A percentile compares a stretch with the other conserved stretches of the same genome.
phyloP scores from a whole-genome alignment of 345 rosid genomes.

The Camelina hispida region DNA sequence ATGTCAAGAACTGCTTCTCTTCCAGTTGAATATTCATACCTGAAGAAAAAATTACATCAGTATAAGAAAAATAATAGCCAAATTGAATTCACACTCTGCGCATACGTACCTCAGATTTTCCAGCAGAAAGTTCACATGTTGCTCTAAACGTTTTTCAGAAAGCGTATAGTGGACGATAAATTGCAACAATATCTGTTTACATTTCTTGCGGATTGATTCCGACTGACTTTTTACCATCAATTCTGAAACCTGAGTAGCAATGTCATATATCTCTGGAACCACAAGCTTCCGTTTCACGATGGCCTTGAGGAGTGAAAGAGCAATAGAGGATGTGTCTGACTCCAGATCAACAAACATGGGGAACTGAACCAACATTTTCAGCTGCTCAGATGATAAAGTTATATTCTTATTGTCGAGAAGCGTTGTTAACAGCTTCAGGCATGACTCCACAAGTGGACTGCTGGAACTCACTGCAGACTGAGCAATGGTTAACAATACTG shows the following conservation, averaged over 20 bases:
- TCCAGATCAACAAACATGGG: conserved; percentile 88
- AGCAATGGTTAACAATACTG: conserved; percentile 68
- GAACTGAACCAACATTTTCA: conserved; percentile 68
- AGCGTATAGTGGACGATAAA: conserved; percentile 77
- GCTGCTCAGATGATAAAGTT: conserved; percentile 74
- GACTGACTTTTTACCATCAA: conserved; percentile 85
- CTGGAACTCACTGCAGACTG: conserved; percentile 58
- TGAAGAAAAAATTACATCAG: conserved; percentile 42
- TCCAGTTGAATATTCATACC: conserved; percentile 85
- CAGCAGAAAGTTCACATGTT: conserved; percentile 71
- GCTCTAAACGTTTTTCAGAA: conserved; percentile 62
- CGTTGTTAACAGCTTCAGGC: conserved; percentile 77
- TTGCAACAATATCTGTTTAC: conserved; percentile 74
- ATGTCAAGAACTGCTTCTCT: conserved; percentile 90
- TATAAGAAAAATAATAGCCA: conserved; percentile 23
- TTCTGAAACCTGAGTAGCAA: conserved; percentile 64
- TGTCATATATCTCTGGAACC: conserved; percentile 87
- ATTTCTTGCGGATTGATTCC: conserved; percentile 72
- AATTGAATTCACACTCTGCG: neutral
- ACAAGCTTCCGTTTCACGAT: conserved; percentile 76
- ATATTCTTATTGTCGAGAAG: conserved; percentile 65
- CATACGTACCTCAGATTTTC: conserved; percentile 69
- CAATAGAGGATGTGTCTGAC: conserved; percentile 65
- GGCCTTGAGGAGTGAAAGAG: conserved; percentile 80
- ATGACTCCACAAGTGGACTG: conserved; percentile 75